Conservation (phyloP, 305 asterid genomes). For the Rubia balearica region DNA sequence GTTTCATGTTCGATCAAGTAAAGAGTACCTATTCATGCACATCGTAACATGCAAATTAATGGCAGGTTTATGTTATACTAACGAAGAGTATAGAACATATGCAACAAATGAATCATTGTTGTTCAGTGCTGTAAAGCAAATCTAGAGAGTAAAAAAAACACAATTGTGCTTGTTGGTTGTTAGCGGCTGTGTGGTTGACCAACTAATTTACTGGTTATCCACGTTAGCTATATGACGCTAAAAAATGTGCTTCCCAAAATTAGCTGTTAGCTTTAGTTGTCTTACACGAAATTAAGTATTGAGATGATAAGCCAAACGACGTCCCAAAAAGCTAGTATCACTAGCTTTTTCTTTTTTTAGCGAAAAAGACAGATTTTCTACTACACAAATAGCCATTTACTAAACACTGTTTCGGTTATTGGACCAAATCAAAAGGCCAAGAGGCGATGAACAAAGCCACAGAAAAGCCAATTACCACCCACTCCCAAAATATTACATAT, state of each 20-base stretch:
- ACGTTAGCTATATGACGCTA: neutral
- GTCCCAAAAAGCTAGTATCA: neutral
- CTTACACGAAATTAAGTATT: neutral
- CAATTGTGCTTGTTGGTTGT: neutral
- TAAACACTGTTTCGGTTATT: too few species aligned
- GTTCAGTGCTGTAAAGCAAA: neutral
- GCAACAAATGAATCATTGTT: neutral
- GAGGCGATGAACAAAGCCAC: too few species aligned
- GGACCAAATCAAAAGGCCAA: too few species aligned
- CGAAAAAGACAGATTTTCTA: too few species aligned
- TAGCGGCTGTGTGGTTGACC: neutral
- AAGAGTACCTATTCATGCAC: conserved; percentile 48
- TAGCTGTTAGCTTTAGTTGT: neutral
- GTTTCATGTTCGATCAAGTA: conserved; percentile 68
- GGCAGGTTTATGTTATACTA: neutral
- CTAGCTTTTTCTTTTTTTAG: neutral
- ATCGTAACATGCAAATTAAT: conserved; percentile 10
- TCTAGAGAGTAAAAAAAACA: neutral
- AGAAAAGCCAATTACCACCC: too few species aligned
- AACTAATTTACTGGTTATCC: neutral
- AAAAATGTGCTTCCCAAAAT: neutral
- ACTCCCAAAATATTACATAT: too few species aligned
- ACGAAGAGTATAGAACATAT: neutral
- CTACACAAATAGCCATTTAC: too few species aligned
- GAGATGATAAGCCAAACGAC: neutral